phyloP scores from a whole-genome alignment of 345 rosid species.

The Eucalyptus microcorys region DNA sequence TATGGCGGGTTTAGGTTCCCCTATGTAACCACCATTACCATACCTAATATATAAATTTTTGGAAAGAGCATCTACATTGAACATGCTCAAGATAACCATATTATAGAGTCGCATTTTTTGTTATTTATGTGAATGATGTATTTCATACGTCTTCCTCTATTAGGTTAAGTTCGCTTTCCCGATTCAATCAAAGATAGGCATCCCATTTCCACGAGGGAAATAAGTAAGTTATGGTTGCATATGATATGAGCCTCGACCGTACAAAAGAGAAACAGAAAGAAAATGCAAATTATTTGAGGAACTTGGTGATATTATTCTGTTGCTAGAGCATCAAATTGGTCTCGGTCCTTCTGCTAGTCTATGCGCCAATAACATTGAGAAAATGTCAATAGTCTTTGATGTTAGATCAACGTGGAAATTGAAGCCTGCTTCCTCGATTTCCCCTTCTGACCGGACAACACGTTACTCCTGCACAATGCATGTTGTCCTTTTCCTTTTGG shows the following conservation, averaged over 20 bases:
- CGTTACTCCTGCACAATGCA: neutral
- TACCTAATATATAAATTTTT: neutral
- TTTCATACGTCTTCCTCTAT: neutral
- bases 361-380: neutral
- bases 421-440: neutral
- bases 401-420: neutral
- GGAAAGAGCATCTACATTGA: neutral
- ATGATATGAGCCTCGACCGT: neutral
- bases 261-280: neutral
- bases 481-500: neutral
- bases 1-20: neutral
- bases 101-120: neutral
- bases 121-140: neutral
- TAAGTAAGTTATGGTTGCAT: neutral
- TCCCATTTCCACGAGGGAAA: neutral
- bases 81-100: neutral
- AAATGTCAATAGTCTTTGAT: neutral
- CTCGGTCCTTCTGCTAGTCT: neutral
- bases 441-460: neutral
- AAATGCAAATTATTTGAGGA: neutral
- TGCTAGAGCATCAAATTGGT: neutral
- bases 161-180: neutral
- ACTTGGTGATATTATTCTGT: neutral
- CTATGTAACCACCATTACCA: neutral
- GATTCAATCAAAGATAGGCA: rapidly evolving